Evolutionary conservation across 2,329 filamentous ascomycete genomes (phyloP), one percentile per base, ranked within the genome.

Genomic region (Fusarium setosum): DNA sequence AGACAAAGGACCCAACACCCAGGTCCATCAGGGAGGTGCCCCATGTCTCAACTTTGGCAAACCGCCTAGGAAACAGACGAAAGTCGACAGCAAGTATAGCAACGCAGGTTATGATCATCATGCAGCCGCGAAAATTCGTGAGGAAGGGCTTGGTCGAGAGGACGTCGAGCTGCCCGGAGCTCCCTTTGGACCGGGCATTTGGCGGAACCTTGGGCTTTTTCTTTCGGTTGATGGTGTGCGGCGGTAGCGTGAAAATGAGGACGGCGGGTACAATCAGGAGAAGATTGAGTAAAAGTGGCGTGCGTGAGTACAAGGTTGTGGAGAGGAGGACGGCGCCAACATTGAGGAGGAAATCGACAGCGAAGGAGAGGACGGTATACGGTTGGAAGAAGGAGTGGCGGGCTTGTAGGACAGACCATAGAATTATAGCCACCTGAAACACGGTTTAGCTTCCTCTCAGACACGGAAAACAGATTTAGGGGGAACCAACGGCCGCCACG

Each of bases 41-140:
- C 93, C 96, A 99, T n/a, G 93, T 97, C 79, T 99, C 96, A 3
- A 97, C 96, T 81, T 99, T 99, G 57, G 94, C 96, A 76, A 98
- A 98, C 29, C 96, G 90, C 24, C 96, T 88, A 3, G 96, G 96
- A 73, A 99, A 99, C 59, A 97, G 84, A 17, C 86, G 89, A 76
- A 99, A 99, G 79, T 99, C 96, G 50, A 99, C 96, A 15, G 96
- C 96, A n/a, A 99, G 86, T 69, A 99, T 98, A 51, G 93, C 92
- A 42, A 96, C 81, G 73, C 93, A 96, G 8, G 96, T 99, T 67
- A 92, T 86, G 49, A 97, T 85, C 84, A 99, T 89, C 94, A 99
- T 97, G 48, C 89, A 88, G 3, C 93, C 94, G 53, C 96, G 90
- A 74, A 97, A 99, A 26, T 89, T 91, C 4, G 96, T 98, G 63